A percentile compares a stretch with the other conserved stretches of the same genome.
Evolutionary conservation across 441 rosid species (phyloP).

Genomic region (Capsella rubella): DNA sequence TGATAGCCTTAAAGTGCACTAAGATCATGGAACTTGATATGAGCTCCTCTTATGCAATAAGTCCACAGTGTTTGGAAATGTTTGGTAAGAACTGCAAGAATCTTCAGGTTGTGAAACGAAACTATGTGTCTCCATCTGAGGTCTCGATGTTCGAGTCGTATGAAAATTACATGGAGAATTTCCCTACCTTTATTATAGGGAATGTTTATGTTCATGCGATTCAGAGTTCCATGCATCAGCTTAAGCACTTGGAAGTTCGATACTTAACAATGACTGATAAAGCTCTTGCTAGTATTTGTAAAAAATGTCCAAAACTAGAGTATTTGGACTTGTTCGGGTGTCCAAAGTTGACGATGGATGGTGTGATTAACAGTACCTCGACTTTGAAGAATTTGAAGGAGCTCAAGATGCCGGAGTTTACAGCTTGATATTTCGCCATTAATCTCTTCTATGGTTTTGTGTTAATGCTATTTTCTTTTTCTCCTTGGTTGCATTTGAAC

Average conservation of each 20-base stretch:
- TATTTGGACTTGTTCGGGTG: conserved; percentile 72
- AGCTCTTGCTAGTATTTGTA: conserved; percentile 55
- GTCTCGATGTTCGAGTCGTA: conserved; percentile 51
- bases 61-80: conserved; percentile 54
- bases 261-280: conserved; percentile 60
- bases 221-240: conserved; percentile 56
- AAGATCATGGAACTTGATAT: conserved; percentile 64
- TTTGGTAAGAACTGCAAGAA: conserved; percentile 66
- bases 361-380: conserved; percentile 47
- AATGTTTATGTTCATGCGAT: conserved; percentile 59
- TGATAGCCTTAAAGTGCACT: conserved; percentile 29
- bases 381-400: conserved; percentile 50
- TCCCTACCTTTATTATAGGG: conserved; percentile 58
- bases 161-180: background rate
- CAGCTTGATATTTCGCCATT: background rate
- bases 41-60: conserved; percentile 67
- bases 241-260: conserved; percentile 64
- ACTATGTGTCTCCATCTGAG: conserved; percentile 60
- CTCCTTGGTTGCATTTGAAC: background rate
- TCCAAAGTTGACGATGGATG: conserved; percentile 57
- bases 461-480: background rate
- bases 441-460: background rate
- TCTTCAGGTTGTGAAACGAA: conserved; percentile 59
- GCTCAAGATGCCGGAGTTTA: conserved; percentile 29
- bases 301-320: conserved; percentile 55